Percentiles rank a stretch among this genome's conserved stretches.
Conservation (phyloP, 75 land plant genomes). For the Picea sitchensis region DNA sequence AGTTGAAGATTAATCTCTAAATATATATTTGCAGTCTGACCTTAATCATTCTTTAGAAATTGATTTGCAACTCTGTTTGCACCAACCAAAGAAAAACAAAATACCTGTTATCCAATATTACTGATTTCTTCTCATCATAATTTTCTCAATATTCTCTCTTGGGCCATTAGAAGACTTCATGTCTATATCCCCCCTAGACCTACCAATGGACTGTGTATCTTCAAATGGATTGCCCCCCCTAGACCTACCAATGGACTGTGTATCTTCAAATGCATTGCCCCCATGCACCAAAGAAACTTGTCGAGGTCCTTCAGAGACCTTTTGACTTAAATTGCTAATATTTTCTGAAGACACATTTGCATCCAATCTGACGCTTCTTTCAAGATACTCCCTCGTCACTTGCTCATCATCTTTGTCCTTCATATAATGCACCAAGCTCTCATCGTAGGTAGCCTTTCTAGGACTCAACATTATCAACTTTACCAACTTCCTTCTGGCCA, state of each 20-base stretch:
- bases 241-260: background rate
- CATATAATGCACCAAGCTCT: slow-evolving; percentile 27
- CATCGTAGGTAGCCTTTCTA: slow-evolving; percentile 41
- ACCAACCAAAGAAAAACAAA: background rate
- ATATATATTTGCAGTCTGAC: background rate
- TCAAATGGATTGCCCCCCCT: background rate
- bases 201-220: background rate
- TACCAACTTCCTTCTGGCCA: slow-evolving; percentile 52
- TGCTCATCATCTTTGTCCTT: slow-evolving; percentile 19
- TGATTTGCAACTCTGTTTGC: background rate
- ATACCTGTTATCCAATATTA: background rate
- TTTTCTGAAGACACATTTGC: background rate
- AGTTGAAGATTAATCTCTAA: background rate
- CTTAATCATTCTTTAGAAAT: background rate
- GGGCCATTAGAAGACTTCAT: background rate
- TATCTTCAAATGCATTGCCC: background rate
- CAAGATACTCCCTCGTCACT: slow-evolving; percentile 10
- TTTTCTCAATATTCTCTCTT: background rate
- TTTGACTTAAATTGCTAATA: background rate
- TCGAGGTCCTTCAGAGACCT: background rate
- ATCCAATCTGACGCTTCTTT: background rate
- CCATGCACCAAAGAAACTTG: background rate
- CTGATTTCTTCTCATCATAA: background rate
- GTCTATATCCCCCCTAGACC: background rate
- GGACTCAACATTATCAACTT: slow-evolving; percentile 57